Evolutionary conservation across 2,329 filamentous ascomycete genomes (phyloP).

Genomic region (Bipolaris oryzae): DNA sequence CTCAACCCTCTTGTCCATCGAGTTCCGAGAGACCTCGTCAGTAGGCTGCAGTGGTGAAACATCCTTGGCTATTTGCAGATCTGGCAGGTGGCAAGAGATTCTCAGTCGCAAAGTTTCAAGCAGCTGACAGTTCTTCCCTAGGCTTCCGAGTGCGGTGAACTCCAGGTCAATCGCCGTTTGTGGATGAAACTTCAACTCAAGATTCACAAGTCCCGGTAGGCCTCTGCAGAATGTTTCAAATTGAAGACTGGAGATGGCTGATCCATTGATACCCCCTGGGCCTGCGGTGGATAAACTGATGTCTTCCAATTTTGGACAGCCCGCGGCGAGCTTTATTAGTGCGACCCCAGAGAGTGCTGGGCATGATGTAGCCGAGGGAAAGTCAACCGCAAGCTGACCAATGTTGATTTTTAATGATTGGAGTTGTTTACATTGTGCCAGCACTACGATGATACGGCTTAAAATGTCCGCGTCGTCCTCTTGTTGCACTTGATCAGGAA

Average conservation of each 20-base stretch:
- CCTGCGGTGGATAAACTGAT: constrained; percentile 35
- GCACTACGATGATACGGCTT: constrained; percentile 26
- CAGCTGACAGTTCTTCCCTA: constrained; percentile 32
- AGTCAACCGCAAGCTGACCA: constrained; percentile 29
- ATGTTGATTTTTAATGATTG: constrained; percentile 34
- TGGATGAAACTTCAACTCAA: constrained; percentile 39
- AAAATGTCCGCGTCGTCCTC: constrained; percentile 28
- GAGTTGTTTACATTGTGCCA: constrained; percentile 28
- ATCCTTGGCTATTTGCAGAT: neutral
- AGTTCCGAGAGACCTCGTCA: neutral
- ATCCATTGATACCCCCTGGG: constrained; percentile 39
- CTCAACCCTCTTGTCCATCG: neutral
- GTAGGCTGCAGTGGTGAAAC: neutral
- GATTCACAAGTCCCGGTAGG: constrained; percentile 27
- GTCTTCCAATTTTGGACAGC: constrained; percentile 32
- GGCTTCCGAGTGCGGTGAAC: constrained; percentile 33
- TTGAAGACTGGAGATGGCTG: constrained; percentile 30
- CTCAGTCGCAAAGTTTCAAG: constrained; percentile 39
- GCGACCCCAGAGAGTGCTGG: constrained; percentile 29
- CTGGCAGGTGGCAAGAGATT: constrained; percentile 32
- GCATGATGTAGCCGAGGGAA: constrained; percentile 31
- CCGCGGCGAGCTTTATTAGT: constrained; percentile 28
- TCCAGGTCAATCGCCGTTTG: constrained; percentile 31
- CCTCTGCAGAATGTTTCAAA: constrained; percentile 38
- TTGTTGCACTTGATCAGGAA: constrained; percentile 22